A percentile compares a stretch with the other conserved stretches of the same genome.
Conservation (phyloP, 305 asterid genomes). For the Fraxinus ornus region DNA sequence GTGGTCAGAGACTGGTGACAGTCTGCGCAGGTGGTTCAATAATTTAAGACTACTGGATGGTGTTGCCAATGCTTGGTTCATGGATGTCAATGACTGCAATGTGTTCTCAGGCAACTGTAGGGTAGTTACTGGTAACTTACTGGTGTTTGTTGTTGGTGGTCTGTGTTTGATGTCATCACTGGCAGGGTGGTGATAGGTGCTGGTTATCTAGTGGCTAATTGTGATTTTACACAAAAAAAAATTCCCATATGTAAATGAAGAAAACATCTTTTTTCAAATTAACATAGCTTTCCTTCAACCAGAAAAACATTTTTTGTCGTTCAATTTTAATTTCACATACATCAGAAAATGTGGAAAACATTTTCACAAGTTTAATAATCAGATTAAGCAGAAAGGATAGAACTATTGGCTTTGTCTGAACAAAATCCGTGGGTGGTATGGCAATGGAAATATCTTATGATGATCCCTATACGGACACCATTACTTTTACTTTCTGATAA, state of each 20-base stretch:
- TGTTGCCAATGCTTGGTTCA: not conserved
- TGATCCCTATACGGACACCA: not conserved
- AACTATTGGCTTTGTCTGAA: not conserved
- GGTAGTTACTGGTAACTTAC: not conserved
- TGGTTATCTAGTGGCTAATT: not conserved
- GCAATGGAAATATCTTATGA: slow-evolving; percentile 10
- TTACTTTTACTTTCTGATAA: not conserved
- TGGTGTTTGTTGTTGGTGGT: not conserved
- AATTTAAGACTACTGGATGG: not conserved
- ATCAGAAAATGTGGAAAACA: not conserved
- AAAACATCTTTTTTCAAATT: not conserved
- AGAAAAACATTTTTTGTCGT: not conserved
- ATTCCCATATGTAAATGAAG: not conserved
- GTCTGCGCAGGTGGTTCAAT: not conserved
- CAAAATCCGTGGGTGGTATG: not conserved
- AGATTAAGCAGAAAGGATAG: not conserved
- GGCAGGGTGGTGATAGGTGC: not conserved
- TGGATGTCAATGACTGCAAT: not conserved
- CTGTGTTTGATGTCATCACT: not conserved
- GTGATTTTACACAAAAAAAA: not conserved
- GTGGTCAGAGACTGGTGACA: not conserved
- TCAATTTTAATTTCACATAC: not conserved
- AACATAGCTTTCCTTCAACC: not conserved
- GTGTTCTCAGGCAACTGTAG: not conserved
- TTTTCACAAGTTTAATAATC: not conserved